phyloP scores from a whole-genome alignment of 495 filamentous ascomycete genomes.

The Penicillium pancosmium region DNA sequence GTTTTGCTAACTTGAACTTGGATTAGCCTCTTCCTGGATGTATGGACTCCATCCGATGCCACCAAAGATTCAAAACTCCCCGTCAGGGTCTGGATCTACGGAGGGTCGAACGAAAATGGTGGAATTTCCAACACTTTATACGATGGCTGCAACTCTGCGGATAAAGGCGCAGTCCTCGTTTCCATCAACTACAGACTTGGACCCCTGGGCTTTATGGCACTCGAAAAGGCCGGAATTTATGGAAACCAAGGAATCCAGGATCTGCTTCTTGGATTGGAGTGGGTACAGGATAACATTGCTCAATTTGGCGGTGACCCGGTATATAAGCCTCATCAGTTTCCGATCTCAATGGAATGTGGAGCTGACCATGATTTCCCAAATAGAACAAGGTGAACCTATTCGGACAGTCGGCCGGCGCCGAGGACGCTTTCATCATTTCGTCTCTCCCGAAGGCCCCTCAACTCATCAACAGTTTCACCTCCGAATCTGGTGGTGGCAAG shows the following conservation, averaged over 20 bases:
- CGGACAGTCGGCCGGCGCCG: conserved; percentile 45
- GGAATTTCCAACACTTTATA: conserved; percentile 32
- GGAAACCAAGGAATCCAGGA: conserved; percentile 34
- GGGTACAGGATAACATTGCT: conserved; percentile 35
- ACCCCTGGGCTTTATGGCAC: conserved; percentile 34
- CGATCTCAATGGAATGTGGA: too few species aligned
- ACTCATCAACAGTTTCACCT: conserved; percentile 35
- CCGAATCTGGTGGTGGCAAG: conserved; percentile 29
- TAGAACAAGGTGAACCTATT: conserved; percentile 34
- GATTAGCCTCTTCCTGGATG: conserved; percentile 24
- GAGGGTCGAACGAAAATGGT: conserved; percentile 31
- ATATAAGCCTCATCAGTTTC: neutral
- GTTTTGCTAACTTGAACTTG: too few species aligned
- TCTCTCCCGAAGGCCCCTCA: conserved; percentile 37
- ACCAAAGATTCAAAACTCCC: conserved; percentile 40
- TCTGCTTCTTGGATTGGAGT: conserved; percentile 31
- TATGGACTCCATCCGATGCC: conserved; percentile 33
- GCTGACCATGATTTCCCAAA: neutral
- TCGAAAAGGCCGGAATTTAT: conserved; percentile 27
- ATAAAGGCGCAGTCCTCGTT: conserved; percentile 40
- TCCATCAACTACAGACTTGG: conserved; percentile 43
- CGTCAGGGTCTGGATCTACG: conserved; percentile 47
- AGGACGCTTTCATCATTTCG: conserved; percentile 19
- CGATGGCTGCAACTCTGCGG: conserved; percentile 42
- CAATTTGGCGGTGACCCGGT: conserved; percentile 38